phyloP scores from a whole-genome alignment of 768 basidiomycete genomes.

The Clitopilus passeckerianus region DNA sequence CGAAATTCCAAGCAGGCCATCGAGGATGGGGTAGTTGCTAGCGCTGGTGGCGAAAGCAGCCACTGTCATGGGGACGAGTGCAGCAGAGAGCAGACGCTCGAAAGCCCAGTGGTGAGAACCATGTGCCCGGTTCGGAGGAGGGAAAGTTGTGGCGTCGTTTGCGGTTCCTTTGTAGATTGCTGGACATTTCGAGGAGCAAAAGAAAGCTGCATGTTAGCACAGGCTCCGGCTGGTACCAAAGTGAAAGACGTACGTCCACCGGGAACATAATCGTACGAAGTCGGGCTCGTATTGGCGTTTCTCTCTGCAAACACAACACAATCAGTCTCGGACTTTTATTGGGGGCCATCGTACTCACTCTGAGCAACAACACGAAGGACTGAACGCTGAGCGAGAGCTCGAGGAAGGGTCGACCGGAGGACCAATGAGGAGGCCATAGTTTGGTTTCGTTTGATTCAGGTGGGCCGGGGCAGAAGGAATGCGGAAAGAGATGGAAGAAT shows the following conservation, averaged over 20 bases:
- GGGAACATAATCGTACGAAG: constrained; percentile 44
- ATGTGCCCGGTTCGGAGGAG: constrained; percentile 70
- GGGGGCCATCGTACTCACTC: constrained; percentile 24
- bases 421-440: constrained; percentile 46
- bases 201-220: not conserved
- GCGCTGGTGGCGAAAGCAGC: constrained; percentile 81
- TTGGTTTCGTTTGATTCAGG: not conserved
- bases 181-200: constrained; percentile 17
- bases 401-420: constrained; percentile 43
- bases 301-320: constrained; percentile 25
- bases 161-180: constrained; percentile 89
- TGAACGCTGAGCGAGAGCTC: constrained; percentile 36
- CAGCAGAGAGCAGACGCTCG: constrained; percentile 85
- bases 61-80: constrained; percentile 83
- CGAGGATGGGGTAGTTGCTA: constrained; percentile 76
- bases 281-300: constrained; percentile 26
- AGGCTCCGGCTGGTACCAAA: not conserved
- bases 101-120: constrained; percentile 94
- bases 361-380: constrained; percentile 33
- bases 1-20: constrained; percentile 83
- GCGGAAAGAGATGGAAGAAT: not conserved
- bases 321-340: constrained; percentile 5
- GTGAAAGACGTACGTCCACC: constrained; percentile 48
- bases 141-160: constrained; percentile 93
- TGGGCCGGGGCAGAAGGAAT: not conserved